Evolutionary conservation across 805 yeast species (phyloP).

Genomic region (Candida wancherniae): DNA sequence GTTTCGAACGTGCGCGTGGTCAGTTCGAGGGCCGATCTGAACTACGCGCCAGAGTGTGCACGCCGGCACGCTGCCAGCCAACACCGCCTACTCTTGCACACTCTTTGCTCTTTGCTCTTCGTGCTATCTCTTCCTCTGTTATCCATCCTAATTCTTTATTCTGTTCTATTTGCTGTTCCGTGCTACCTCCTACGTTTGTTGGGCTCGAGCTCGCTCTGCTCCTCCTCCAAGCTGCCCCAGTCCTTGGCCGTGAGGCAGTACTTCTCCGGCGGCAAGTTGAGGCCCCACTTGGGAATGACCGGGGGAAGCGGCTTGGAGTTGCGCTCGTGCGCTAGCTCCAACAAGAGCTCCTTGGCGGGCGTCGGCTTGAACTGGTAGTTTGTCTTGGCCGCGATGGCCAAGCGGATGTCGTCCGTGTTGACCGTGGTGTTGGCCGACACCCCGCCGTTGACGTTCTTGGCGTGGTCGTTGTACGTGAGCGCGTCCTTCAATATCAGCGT

Average conservation of each 20-base stretch:
- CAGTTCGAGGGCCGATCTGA: too few species aligned
- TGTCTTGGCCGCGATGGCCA: conserved; percentile 92
- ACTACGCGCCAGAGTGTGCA: too few species aligned
- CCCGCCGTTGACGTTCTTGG: conserved; percentile 36
- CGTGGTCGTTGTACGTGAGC: conserved; percentile 79
- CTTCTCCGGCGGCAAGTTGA: conserved; percentile 95
- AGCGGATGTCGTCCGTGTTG: conserved; percentile 82
- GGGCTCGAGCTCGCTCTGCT: conserved; percentile 16
- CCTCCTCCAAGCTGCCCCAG: conserved; percentile 46
- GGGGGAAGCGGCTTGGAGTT: conserved; percentile 88
- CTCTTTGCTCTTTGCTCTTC: not conserved
- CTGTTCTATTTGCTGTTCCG: too few species aligned
- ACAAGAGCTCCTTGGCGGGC: conserved; percentile 85
- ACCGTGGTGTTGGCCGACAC: conserved; percentile 37
- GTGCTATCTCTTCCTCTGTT: too few species aligned
- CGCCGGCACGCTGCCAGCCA: too few species aligned
- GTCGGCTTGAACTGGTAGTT: conserved; percentile 92
- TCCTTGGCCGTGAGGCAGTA: conserved; percentile 84
- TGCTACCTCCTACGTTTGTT: conserved; percentile 10
- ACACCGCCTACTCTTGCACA: not conserved
- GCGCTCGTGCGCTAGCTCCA: conserved; percentile 89
- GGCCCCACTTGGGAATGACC: conserved; percentile 86
- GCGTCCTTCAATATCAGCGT: conserved; percentile 86
- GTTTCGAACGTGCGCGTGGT: too few species aligned
- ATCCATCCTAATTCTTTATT: conserved; percentile 1